Base-by-base conservation (phyloP, 441 rosid genomes). In the Mallotus repandus region DNA sequence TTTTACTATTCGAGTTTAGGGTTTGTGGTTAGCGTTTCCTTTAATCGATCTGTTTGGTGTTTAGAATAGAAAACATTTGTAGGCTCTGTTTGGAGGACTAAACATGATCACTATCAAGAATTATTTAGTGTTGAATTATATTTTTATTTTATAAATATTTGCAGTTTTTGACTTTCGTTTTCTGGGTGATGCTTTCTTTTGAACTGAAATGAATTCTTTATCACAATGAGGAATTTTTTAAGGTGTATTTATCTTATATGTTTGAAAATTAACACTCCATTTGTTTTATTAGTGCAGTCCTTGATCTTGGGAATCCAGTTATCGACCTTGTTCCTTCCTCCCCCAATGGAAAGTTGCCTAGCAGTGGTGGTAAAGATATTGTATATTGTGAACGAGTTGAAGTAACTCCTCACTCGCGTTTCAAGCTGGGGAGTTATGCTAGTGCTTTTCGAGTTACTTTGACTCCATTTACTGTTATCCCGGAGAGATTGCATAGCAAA, bases 381-480 rank as follows among this genome's bases (percentile, higher is more conserved):
- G 49, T 82, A 32, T 79, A 71, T 48, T 93, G 99, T 76, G 97
- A 89, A 72, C 95, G 99, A 46, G 85, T 93, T 69, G 85, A 78
- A 79, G 92, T 96, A 69, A 86, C 88, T 21, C 96, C 98, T 78
- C 83, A 70, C 70, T 83, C 91, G 22, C 86, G 98, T 78, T 77
- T 84, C 81, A 67, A 84, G 46, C 79, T 91, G 63, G 75, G 74
- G 56, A 93, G 89, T 73, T 96, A 88, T 76, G 88, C 98, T 18
- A 83, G 73, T 73, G 81, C 91, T 15, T 72, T 86, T 49, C 88
- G 82, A 64, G 78, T 91, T 59, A 84, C 85, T 43, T 49, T 93
- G 79, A 73, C 78, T 74, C 97, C 97, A 12, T 80, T 89, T 53
- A 76, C 68, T 18, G 74, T 63, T 35, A 80, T 89, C 63, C 85